Percentiles rank a stretch among this genome's conserved stretches.
These are phyloP conservation scores for Aquilaria agallochum DNA, from an alignment of 441 rosid species.

Conservation along the genomic window DNA sequence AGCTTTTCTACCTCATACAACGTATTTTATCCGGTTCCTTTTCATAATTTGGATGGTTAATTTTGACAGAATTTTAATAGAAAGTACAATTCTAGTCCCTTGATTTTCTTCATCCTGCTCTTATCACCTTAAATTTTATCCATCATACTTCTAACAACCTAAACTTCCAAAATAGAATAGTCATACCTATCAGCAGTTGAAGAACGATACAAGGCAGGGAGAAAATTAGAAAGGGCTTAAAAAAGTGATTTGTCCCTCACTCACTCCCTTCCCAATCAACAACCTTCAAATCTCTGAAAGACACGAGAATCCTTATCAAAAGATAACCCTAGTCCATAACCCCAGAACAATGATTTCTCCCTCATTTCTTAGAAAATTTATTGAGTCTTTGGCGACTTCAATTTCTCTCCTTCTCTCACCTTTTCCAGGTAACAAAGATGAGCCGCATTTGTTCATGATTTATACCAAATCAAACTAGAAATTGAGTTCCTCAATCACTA, in stretches of 20 bases:
- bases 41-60: no score
- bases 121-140: no score
- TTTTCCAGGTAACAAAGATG: constrained; percentile 36
- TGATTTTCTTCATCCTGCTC: no score
- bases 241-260: constrained; percentile 30
- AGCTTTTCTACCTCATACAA: no score
- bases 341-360: constrained; percentile 6
- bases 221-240: background rate
- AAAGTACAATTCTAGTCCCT: no score
- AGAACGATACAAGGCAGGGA: no score
- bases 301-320: constrained; percentile 19
- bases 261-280: constrained; percentile 22
- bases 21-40: no score
- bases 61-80: no score
- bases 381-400: constrained; percentile 63
- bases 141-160: no score
- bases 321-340: constrained; percentile 11
- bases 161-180: no score
- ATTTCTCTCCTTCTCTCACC: constrained; percentile 63
- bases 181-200: no score
- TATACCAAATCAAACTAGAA: constrained; percentile 27
- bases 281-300: constrained; percentile 19
- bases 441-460: background rate
- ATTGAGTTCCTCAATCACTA: constrained; percentile 64
- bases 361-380: constrained; percentile 27